A percentile compares a stretch with the other conserved stretches of the same genome.
Evolutionary conservation across 257 asterid species (phyloP).

Genomic region (Solanum clarkiae): DNA sequence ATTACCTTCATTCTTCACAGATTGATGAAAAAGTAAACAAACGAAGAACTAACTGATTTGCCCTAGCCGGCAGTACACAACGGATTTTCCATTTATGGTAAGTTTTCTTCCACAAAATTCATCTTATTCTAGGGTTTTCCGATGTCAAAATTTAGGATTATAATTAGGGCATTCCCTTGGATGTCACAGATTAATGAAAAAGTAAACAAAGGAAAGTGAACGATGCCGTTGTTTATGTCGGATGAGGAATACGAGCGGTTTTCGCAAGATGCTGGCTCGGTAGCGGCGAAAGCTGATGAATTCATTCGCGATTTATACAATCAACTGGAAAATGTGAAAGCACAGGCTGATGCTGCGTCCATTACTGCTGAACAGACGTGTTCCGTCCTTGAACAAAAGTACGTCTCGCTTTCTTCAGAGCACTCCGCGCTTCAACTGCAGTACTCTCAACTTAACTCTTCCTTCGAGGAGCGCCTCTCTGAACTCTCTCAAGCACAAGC

Average conservation of each 20-base stretch:
- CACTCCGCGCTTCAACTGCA: conserved; percentile 41
- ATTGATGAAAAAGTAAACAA: background rate
- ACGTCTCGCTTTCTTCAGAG: conserved; percentile 57
- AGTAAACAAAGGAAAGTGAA: background rate
- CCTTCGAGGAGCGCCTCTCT: conserved; percentile 37
- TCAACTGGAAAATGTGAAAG: conserved; percentile 65
- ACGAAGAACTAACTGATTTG: background rate
- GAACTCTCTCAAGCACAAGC: conserved; percentile 39
- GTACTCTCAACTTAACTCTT: conserved; percentile 27
- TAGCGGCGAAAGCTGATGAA: conserved; percentile 81
- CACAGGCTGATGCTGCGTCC: conserved; percentile 80
- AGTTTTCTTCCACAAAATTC: background rate
- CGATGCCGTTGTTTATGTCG: conserved; percentile 77
- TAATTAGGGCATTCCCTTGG: background rate
- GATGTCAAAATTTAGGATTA: background rate
- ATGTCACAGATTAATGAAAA: background rate
- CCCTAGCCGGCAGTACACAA: background rate
- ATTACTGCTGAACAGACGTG: conserved; percentile 88
- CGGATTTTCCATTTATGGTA: background rate
- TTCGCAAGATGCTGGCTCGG: conserved; percentile 40
- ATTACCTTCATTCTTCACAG: background rate
- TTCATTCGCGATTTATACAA: conserved; percentile 50
- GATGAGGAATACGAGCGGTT: conserved; percentile 60
- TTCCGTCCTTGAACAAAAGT: conserved; percentile 71
- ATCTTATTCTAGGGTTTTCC: background rate